phyloP scores from a whole-genome alignment of 176 grass and related monocot species.

The Oryza brachyantha region DNA sequence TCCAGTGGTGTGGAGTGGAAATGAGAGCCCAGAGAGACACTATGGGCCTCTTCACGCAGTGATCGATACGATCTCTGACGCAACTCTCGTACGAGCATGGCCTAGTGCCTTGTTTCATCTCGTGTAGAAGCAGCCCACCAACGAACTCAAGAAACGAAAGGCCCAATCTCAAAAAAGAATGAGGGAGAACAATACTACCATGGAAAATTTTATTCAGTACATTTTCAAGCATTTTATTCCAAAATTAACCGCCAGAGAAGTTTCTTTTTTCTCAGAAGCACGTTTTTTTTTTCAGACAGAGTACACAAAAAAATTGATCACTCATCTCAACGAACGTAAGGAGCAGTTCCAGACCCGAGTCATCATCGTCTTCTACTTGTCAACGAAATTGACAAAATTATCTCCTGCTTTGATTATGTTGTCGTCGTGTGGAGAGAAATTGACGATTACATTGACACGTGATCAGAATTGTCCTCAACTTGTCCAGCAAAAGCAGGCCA shows the following conservation, averaged over 20 bases:
- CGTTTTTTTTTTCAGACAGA: not conserved
- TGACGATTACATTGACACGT: not conserved
- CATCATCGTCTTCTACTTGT: not conserved
- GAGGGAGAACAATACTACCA: not conserved
- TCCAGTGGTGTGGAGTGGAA: not conserved
- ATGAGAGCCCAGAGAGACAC: not conserved
- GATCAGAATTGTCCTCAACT: slow-evolving; percentile 15
- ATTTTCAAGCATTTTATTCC: slow-evolving; percentile 38
- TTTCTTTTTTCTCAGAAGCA: not conserved
- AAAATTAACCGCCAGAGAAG: not conserved
- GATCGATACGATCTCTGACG: not conserved
- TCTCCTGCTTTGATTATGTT: not conserved
- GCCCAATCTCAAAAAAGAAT: not conserved
- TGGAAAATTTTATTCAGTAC: slow-evolving; percentile 16
- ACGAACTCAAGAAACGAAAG: not conserved
- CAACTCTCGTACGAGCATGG: not conserved
- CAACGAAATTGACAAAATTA: slow-evolving; percentile 42
- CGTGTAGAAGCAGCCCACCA: not conserved
- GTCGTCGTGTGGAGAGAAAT: not conserved
- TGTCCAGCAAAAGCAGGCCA: not conserved
- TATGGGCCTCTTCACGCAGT: not conserved
- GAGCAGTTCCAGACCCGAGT: not conserved
- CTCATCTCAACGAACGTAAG: not conserved
- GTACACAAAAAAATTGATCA: not conserved
- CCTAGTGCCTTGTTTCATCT: not conserved